Base-by-base conservation (phyloP, 2,329 filamentous ascomycete species). In the Pseudofabraea citricarpa region DNA sequence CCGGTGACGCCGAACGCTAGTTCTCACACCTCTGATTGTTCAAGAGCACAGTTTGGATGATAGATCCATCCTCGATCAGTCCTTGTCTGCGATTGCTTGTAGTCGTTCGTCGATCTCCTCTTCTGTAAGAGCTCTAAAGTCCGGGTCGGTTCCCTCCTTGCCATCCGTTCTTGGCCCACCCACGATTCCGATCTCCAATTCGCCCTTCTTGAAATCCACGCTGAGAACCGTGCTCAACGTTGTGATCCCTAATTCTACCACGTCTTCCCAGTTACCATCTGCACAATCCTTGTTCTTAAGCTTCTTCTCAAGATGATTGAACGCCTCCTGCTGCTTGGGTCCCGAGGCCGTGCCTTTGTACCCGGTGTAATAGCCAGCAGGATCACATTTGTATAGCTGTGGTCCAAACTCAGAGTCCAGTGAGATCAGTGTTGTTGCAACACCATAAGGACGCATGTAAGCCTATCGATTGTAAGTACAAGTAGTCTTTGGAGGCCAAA, bases 281-380 rank as follows among this genome's bases (percentile, higher is more conserved):
- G 91, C 93, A 59, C 79, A 76, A 61, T 97, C 90, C 82, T 96
- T 96, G 83, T 95, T 96, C 75, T 96, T 95, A 68, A 98, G 82
- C 79, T 97, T 97, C 84, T 97, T 97, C 80, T 98, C 93, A 46
- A 98, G 77, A 67, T 95, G 90, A 70, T 98, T 98, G 64, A 97
- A 81, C 51, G 93, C 93, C 76, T 98, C 93, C 68, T 98, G 93
- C 68, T 96, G 91, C 74, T 98, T 98, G 43, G 93, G 93, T 5
- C 93, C 93, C 6, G 93, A 94, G 41, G 93, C 89, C 36, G 93
- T 97, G 55, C 89, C 93, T 75, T 97, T 97, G 83, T 97, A 98
- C 55, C 93, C 93, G 44, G 91, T 90, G 65, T 93, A 97, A 75
- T 98, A 98, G 48, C 93, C 93, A 45, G 93, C 93, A 38, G 93